Evolutionary conservation across 768 basidiomycete genomes (phyloP).

Genomic region (Amanita rimosa): DNA sequence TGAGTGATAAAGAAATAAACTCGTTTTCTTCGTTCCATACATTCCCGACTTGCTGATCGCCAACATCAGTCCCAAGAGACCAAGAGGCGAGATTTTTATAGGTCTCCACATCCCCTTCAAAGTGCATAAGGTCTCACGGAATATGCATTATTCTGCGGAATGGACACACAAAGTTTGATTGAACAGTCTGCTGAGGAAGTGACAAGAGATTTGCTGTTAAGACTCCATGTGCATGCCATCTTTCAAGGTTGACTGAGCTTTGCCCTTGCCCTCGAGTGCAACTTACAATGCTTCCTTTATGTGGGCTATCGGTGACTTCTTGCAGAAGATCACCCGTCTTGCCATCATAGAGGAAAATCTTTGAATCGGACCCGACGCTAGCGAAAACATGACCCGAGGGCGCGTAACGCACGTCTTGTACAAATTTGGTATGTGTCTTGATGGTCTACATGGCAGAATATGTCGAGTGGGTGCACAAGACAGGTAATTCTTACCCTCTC

Average conservation of each 20-base stretch:
- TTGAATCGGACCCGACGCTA: conserved; percentile 83
- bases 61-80: conserved; percentile 63
- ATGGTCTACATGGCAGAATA: conserved; percentile 40
- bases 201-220: conserved; percentile 58
- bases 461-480: no score
- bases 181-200: conserved; percentile 83
- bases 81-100: conserved; percentile 58
- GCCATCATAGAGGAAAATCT: conserved; percentile 84
- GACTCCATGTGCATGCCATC: conserved; percentile 76
- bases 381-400: conserved; percentile 76
- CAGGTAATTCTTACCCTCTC: conserved; percentile 43
- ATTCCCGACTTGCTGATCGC: conserved; percentile 80
- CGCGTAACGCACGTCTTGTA: conserved; percentile 82
- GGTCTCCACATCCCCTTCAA: conserved; percentile 70
- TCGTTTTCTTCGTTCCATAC: conserved; percentile 65
- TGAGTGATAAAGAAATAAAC: conserved; percentile 76
- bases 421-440: conserved; percentile 83
- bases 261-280: background rate
- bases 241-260: conserved; percentile 13
- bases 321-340: conserved; percentile 70
- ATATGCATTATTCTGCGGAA: background rate
- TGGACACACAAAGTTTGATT: conserved; percentile 69
- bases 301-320: conserved; percentile 57
- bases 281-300: conserved; percentile 70
- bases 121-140: background rate